A percentile compares a stretch with the other conserved stretches of the same genome.
Conservation (phyloP, 202 grass and related monocot genomes). For the Zizania palustris region DNA sequence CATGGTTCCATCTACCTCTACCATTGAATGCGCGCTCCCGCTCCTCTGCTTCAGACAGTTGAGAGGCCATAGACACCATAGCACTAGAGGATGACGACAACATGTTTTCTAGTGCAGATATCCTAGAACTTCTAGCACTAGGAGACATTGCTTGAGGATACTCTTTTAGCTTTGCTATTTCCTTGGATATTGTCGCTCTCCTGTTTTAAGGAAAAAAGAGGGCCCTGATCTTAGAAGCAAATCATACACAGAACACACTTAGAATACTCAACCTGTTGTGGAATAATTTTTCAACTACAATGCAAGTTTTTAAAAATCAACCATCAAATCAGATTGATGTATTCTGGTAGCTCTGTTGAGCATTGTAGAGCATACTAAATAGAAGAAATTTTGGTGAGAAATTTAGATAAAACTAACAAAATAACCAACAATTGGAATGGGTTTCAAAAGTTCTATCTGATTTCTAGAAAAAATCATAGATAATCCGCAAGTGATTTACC, state of each 20-base stretch:
- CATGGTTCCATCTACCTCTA: conserved; percentile 85
- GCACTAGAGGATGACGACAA: conserved; percentile 73
- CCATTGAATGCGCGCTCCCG: conserved; percentile 67
- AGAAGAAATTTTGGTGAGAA: neutral
- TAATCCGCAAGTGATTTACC: too few species aligned
- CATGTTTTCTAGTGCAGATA: conserved; percentile 96
- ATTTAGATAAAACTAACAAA: neutral
- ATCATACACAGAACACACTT: conserved; percentile 14
- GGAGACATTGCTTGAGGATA: conserved; percentile 92
- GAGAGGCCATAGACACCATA: conserved; percentile 85
- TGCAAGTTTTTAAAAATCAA: neutral
- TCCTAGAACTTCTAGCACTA: conserved; percentile 88
- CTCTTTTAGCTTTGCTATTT: conserved; percentile 88
- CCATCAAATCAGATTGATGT: neutral
- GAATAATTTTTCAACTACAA: conserved; percentile 25
- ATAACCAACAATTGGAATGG: too few species aligned
- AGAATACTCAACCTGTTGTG: neutral
- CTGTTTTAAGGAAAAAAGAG: conserved; percentile 46
- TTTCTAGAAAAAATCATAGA: too few species aligned
- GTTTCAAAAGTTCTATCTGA: too few species aligned
- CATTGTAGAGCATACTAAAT: neutral
- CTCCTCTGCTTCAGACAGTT: conserved; percentile 91
- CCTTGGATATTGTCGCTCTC: conserved; percentile 82
- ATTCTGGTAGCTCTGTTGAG: too few species aligned
- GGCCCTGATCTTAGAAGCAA: neutral